These are phyloP conservation scores for Cladorrhinum samala DNA, from an alignment of 495 filamentous ascomycete genomes.

Conservation along the genomic window DNA sequence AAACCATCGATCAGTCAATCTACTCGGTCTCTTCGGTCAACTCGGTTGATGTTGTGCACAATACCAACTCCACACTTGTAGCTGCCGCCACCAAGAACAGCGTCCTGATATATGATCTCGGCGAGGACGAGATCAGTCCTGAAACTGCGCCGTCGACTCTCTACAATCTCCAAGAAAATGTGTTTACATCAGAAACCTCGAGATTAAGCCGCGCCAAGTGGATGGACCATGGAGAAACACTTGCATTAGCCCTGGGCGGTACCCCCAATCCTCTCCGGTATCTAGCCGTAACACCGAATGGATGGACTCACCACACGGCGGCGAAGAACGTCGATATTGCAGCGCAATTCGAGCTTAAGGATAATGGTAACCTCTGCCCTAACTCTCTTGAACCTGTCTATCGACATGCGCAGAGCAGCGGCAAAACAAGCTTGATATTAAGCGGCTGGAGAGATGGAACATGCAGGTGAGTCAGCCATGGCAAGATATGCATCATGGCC, in stretches of 20 bases:
- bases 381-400: slow-evolving; percentile 36
- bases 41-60: slow-evolving; percentile 27
- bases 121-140: slow-evolving; percentile 6
- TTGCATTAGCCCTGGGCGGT: slow-evolving; percentile 33
- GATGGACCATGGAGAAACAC: slow-evolving; percentile 28
- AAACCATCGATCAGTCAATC: too few species aligned
- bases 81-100: slow-evolving; percentile 25
- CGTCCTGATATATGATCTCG: slow-evolving; percentile 27
- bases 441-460: slow-evolving; percentile 44
- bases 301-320: slow-evolving; percentile 25
- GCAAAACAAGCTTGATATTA: slow-evolving; percentile 33
- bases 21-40: too few species aligned
- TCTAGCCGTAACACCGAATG: slow-evolving; percentile 32
- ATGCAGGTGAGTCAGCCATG: slow-evolving; percentile 18
- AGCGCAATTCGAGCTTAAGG: slow-evolving; percentile 11
- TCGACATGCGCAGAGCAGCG: slow-evolving; percentile 17
- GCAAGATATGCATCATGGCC: not conserved
- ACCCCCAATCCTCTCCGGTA: slow-evolving; percentile 33
- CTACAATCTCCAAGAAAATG: slow-evolving; percentile 15
- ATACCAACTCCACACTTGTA: slow-evolving; percentile 7
- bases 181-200: not conserved
- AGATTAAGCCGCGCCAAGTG: slow-evolving; percentile 30
- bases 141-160: slow-evolving; percentile 11
- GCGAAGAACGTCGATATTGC: slow-evolving; percentile 17
- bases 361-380: slow-evolving; percentile 20